Evolutionary conservation across 495 filamentous ascomycete genomes (phyloP).

Genomic region (Cercophora sp.): DNA sequence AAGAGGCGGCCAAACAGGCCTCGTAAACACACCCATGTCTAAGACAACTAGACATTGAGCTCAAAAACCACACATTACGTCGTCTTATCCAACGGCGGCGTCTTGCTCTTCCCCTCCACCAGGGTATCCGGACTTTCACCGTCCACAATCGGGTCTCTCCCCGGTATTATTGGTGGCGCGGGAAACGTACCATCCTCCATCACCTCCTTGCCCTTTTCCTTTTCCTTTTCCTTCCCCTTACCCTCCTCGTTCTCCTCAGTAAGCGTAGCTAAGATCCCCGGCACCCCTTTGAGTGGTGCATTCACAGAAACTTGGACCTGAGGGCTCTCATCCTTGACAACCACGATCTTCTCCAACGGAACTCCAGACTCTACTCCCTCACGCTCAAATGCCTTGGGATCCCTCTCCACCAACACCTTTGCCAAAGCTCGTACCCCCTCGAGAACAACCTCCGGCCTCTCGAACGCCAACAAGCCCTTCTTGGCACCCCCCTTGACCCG

Average conservation of each 20-base stretch:
- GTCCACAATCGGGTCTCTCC: slow-evolving; percentile 12
- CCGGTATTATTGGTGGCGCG: slow-evolving; percentile 2
- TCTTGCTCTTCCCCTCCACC: slow-evolving; percentile 15
- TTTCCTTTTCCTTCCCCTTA: neutral
- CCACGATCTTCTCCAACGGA: slow-evolving; percentile 30
- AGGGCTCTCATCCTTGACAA: slow-evolving; percentile 14
- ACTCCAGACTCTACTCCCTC: slow-evolving; percentile 1
- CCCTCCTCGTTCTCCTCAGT: neutral
- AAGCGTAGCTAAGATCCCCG: neutral
- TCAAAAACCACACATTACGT: neutral
- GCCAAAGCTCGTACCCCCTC: slow-evolving; percentile 37
- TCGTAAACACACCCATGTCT: no score
- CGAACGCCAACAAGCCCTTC: slow-evolving; percentile 37
- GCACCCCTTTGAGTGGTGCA: neutral
- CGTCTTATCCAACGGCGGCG: slow-evolving; percentile 8
- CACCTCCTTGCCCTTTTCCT: slow-evolving; percentile 16
- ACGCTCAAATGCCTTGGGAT: slow-evolving; percentile 19
- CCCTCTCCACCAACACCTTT: slow-evolving; percentile 26
- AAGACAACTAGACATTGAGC: no score
- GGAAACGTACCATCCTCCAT: neutral
- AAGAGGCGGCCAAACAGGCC: no score
- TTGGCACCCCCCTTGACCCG: slow-evolving; percentile 23
- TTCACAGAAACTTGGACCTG: no score
- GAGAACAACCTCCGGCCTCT: slow-evolving; percentile 37
- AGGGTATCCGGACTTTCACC: slow-evolving; percentile 28